A percentile compares a stretch with the other conserved stretches of the same genome.
Conservation (phyloP, 2,329 filamentous ascomycete species). For the Cytospora mali region DNA sequence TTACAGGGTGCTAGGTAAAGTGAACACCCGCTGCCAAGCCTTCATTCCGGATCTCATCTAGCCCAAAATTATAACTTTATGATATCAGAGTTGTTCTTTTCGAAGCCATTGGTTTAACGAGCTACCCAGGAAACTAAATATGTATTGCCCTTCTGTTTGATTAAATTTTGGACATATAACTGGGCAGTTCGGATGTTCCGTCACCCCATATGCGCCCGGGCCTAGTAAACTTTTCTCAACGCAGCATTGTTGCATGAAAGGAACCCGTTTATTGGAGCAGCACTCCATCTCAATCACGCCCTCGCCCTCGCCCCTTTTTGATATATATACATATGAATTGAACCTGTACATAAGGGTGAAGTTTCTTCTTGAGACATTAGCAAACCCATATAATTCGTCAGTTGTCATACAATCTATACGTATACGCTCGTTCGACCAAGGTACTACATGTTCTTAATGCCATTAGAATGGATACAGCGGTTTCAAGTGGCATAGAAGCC, state of each 20-base stretch:
- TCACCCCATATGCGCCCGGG: neutral
- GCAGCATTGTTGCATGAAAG: neutral
- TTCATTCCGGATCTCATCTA: neutral
- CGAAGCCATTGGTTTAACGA: neutral
- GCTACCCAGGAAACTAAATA: too few species aligned
- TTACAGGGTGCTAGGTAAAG: neutral
- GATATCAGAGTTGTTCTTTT: neutral
- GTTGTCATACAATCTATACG: neutral
- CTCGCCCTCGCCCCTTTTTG: neutral
- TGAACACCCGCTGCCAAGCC: neutral
- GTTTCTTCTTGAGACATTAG: neutral
- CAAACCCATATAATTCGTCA: neutral
- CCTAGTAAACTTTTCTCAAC: neutral
- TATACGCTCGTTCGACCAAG: neutral
- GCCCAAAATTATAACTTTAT: neutral
- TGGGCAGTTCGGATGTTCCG: neutral
- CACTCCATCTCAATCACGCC: conserved; percentile 4
- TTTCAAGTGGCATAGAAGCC: conserved; percentile 23
- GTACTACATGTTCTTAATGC: conserved; percentile 17
- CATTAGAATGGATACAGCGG: conserved; percentile 23
- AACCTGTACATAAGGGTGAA: neutral
- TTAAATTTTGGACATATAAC: neutral
- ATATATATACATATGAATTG: neutral
- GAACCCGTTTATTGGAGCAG: neutral
- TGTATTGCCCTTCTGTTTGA: neutral